Evolutionary conservation across 352 stramenopile species (phyloP), one percentile per base, ranked within the genome.

Genomic region (Elongisporangium undulatum): DNA sequence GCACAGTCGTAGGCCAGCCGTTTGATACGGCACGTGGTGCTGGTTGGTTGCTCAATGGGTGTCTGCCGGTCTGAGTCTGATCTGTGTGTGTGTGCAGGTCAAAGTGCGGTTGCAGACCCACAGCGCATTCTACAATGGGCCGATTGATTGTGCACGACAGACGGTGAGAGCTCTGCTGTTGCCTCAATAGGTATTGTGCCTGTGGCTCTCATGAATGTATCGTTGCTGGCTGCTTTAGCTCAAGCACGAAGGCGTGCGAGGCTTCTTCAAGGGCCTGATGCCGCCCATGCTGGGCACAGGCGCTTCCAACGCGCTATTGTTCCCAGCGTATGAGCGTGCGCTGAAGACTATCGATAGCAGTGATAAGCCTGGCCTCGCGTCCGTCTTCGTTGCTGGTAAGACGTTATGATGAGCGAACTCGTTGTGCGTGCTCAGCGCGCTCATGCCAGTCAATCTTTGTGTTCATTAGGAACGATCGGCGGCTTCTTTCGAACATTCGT

Each of bases 301-400:
- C 13, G 87, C 77, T 56, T 92, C 82, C 16, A 95, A 92, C 63
- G 86, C 86, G 24, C 84, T 94, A 60, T 86, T 95, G 77, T 95
- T 95, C 64, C 80, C 82, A 8, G 74, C 79, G 9, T 93, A 94
- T 48, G 86, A 93, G 63, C 79, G 77, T 55, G 85, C 79, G 53
- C 64, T 93, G 12, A 77, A 75, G 13, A 54, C 74, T 19, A 82
- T 92, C 24, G 82, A 90, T 57, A 62, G 82, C 38, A 79, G 78
- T 16, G 58, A 83, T 24, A 64, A 73, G 2, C 79, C 84, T 24
- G 70, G 73, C 45, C 71, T 95, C 4, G 64, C 67, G 56, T 92
- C 86, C 3, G 81, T 95, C 21, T 84, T 90, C 39, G 72, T 71
- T 39, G 85, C 85, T 21, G 85, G 86, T 34, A 65, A 77, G 13